Evolutionary conservation across 495 filamentous ascomycete genomes (phyloP).

Genomic region (Saxophila tyrrhenica): DNA sequence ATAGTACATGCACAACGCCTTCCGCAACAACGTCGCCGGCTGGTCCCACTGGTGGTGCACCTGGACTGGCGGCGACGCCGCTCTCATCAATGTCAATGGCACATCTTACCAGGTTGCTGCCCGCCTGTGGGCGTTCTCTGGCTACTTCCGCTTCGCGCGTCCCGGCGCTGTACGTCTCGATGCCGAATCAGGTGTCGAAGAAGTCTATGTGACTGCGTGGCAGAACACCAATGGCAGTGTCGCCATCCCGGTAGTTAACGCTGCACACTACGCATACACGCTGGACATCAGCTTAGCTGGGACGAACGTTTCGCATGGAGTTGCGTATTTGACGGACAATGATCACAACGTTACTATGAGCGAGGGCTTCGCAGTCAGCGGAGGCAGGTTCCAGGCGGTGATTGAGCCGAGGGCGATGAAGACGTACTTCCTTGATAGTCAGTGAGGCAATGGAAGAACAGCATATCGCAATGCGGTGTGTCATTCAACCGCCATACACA

Average conservation of each 20-base stretch:
- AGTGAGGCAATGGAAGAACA: no score
- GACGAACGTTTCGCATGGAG: slow-evolving; percentile 4
- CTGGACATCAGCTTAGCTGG: slow-evolving; percentile 7
- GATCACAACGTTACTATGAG: slow-evolving; percentile 14
- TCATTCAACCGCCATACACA: no score
- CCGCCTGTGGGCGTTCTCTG: slow-evolving; percentile 17
- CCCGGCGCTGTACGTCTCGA: slow-evolving; percentile 13
- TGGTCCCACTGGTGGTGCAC: slow-evolving; percentile 20
- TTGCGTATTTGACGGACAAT: slow-evolving; percentile 18
- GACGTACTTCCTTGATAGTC: slow-evolving; percentile 12
- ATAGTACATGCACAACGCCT: slow-evolving; percentile 17
- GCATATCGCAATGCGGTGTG: no score
- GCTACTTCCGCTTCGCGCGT: slow-evolving; percentile 20
- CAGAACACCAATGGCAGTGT: slow-evolving; percentile 18
- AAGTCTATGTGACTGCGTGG: slow-evolving; percentile 16
- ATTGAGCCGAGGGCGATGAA: slow-evolving; percentile 16
- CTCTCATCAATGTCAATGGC: slow-evolving; percentile 14
- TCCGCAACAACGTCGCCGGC: slow-evolving; percentile 15
- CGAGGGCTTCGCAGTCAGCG: neutral
- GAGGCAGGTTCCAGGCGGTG: slow-evolving; percentile 7
- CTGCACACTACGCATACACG: slow-evolving; percentile 17
- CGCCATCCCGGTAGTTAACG: slow-evolving; percentile 18
- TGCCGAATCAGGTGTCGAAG: slow-evolving; percentile 6
- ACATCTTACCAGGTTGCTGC: slow-evolving; percentile 13
- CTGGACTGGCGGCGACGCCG: slow-evolving; percentile 6